phyloP scores from a whole-genome alignment of 805 yeast genomes.

The Teunomyces panamensis region DNA sequence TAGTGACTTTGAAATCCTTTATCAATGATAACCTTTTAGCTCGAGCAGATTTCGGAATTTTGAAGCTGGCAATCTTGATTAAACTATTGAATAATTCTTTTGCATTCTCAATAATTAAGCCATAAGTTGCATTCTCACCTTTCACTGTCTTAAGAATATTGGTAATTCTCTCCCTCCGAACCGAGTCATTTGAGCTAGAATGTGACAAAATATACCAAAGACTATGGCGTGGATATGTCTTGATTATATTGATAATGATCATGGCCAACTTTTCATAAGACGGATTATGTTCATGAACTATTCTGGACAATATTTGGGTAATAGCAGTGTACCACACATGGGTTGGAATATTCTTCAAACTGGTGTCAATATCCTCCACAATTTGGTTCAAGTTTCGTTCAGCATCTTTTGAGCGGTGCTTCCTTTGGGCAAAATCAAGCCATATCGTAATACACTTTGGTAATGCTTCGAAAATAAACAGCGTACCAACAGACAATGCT shows the following conservation, averaged over 20 bases:
- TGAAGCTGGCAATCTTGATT: constrained; percentile 40
- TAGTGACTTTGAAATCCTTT: constrained; percentile 39
- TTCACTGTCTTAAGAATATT: constrained; percentile 19
- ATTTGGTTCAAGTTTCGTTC: constrained; percentile 43
- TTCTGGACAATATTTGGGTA: constrained; percentile 81
- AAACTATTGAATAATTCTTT: constrained; percentile 40
- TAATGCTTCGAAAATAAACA: constrained; percentile 73
- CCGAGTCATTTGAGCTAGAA: constrained; percentile 49
- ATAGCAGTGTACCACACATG: constrained; percentile 76
- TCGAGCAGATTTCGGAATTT: constrained; percentile 34
- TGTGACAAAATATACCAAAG: constrained; percentile 83
- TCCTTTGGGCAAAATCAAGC: constrained; percentile 66
- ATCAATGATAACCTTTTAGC: constrained; percentile 33
- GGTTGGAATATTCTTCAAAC: constrained; percentile 45
- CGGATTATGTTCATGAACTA: constrained; percentile 57
- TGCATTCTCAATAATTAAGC: constrained; percentile 21
- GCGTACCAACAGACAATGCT: constrained; percentile 60
- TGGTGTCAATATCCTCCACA: constrained; percentile 45
- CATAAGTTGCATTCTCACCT: constrained; percentile 11
- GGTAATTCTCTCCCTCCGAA: constrained; percentile 26
- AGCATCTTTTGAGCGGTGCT: constrained; percentile 23
- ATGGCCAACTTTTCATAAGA: constrained; percentile 55
- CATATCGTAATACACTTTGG: constrained; percentile 90
- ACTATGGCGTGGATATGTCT: constrained; percentile 73
- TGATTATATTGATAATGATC: constrained; percentile 57